Conservation (phyloP, 2,329 filamentous ascomycete genomes). For the Clonostachys rhizophaga region DNA sequence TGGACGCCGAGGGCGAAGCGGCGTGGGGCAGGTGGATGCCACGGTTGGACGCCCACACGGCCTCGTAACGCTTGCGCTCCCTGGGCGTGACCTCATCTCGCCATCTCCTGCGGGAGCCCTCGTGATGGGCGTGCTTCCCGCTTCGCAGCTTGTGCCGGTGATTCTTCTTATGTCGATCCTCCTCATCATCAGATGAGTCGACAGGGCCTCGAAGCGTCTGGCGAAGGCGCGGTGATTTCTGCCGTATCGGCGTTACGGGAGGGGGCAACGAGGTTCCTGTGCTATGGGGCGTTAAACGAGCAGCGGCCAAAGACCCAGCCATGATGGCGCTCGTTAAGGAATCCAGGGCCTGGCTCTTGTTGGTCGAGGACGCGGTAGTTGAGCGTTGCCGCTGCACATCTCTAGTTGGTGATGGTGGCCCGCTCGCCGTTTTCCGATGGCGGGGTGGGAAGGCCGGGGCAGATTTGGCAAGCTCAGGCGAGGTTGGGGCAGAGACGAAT, state of each 20-base stretch:
- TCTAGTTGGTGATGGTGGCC: conserved; percentile 28
- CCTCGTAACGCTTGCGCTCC: conserved; percentile 78
- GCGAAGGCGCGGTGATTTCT: conserved; percentile 50
- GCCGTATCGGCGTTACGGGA: conserved; percentile 31
- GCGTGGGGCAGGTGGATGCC: conserved; percentile 42
- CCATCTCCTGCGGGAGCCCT: conserved; percentile 73
- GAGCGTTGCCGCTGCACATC: conserved; percentile 17
- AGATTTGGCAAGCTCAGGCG: conserved; percentile 1
- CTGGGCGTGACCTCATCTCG: conserved; percentile 66
- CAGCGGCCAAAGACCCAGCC: conserved; percentile 67
- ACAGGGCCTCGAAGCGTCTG: conserved; percentile 51
- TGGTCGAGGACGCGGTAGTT: conserved; percentile 15
- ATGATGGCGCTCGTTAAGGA: conserved; percentile 71
- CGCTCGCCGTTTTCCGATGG: conserved; percentile 13
- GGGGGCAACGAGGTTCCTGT: conserved; percentile 25
- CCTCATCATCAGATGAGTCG: conserved; percentile 37
- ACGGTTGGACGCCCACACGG: conserved; percentile 78
- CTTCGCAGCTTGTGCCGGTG: conserved; percentile 48
- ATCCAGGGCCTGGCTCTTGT: conserved; percentile 47
- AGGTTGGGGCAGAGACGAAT: conserved; percentile 22
- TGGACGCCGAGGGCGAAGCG: conserved; percentile 1
- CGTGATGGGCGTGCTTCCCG: conserved; percentile 68
- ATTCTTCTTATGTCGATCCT: conserved; percentile 34
- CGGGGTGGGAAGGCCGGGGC: not conserved
- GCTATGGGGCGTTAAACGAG: conserved; percentile 40